Base-by-base conservation (phyloP, 2,329 filamentous ascomycete genomes). In the Berkeleyomyces rouxiae region DNA sequence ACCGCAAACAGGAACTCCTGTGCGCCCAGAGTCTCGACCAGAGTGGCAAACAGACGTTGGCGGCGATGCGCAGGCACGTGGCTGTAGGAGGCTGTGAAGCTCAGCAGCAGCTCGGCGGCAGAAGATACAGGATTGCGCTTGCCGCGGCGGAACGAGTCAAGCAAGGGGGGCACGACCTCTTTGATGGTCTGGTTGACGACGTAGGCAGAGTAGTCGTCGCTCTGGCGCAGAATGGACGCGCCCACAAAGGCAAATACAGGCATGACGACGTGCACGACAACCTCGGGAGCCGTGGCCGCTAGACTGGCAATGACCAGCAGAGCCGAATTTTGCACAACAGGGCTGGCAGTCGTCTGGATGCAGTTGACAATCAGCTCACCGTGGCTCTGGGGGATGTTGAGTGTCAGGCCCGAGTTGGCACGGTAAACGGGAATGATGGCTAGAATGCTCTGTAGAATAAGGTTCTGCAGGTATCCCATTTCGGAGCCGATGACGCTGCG, bases 181-280 rank as follows among this genome's bases (percentile, higher is more conserved):
- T 90, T 88, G 68, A 99, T 91, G 1, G 93, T 97, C 76, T 90
- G 90, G 69, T 95, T 90, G 64, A 96, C 92, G 40, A 99, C 92
- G 71, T 96, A 89, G 10, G 91, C 90, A 31, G 93, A 97, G 74
- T 96, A 97, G 68, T 97, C 92, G 69, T 99, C 95, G 68, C 89
- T 90, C 74, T 96, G 92, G 58, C 88, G 85, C 59, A 99, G 80
- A 23, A 96, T 86, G 3, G 89, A 96, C 51, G 86, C 87, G 49
- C 92, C 90, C 86, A 97, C 96, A 71, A 97, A 96, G 0, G 93
- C 97, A 75, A 99, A 99, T 61, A 99, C 92, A 10, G 93, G 93
- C 93, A 99, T 99, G 61, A 99, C 89, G 68, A 90, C 96, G 74
- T 99, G 92, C 63, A 99, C 79, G 2, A 99, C 89, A 58, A 95